Conservation (phyloP, 768 basidiomycete genomes). For the Neoboletus brunneissimus region DNA sequence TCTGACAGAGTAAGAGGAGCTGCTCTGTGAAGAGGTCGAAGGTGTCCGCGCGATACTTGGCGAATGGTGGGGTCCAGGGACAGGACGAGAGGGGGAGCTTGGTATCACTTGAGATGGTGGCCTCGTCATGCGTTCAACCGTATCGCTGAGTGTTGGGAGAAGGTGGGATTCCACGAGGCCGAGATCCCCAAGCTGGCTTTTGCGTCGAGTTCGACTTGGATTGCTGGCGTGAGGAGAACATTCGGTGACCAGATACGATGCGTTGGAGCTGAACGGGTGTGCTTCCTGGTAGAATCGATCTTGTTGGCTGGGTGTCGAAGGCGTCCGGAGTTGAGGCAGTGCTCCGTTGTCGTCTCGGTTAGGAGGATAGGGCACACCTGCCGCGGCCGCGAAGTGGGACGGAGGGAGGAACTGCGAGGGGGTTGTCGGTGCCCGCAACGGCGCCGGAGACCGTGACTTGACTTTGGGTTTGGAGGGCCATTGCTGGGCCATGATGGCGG, state of each 20-base stretch:
- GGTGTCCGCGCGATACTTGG: constrained; percentile 14
- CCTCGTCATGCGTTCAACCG: constrained; percentile 71
- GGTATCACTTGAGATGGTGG: constrained; percentile 37
- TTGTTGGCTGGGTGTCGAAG: constrained; percentile 4
- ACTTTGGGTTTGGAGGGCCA: constrained; percentile 27
- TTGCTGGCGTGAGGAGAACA: not conserved
- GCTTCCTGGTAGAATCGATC: not conserved
- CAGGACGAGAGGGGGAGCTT: constrained; percentile 7
- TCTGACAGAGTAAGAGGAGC: constrained; percentile 12
- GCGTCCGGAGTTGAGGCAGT: too few relatives aligned
- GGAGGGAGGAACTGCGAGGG: constrained; percentile 49
- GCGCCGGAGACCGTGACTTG: constrained; percentile 44
- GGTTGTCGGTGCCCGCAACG: constrained; percentile 26
- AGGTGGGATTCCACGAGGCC: constrained; percentile 63
- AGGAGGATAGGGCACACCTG: constrained; percentile 32
- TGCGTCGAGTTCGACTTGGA: constrained; percentile 21
- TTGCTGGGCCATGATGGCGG: constrained; percentile 7
- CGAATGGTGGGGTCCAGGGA: not conserved
- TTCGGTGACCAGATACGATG: constrained; percentile 5
- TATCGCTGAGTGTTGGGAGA: constrained; percentile 68
- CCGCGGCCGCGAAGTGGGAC: constrained; percentile 55
- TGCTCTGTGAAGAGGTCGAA: constrained; percentile 20
- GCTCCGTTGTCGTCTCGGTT: constrained; percentile 3
- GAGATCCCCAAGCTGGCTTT: constrained; percentile 49
- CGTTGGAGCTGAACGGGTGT: constrained; percentile 18